Percentiles rank a stretch among this genome's conserved stretches.
Conservation (phyloP, 2,329 filamentous ascomycete genomes). For the Cadophora gregata region DNA sequence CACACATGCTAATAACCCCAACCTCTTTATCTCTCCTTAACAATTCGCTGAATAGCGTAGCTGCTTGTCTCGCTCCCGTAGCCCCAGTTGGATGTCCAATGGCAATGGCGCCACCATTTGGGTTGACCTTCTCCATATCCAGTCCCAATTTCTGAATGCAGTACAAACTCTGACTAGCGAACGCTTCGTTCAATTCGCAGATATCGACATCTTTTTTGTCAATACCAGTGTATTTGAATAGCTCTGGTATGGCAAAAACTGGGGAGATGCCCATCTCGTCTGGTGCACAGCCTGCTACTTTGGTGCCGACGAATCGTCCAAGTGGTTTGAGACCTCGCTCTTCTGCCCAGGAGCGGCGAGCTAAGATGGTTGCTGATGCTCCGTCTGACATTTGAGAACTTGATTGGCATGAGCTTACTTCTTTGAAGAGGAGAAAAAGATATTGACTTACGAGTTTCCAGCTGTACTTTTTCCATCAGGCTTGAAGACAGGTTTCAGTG, state of each 20-base stretch:
- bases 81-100: slow-evolving; percentile 59
- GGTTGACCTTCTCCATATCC: slow-evolving; percentile 55
- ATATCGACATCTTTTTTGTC: slow-evolving; percentile 64
- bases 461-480: slow-evolving; percentile 64
- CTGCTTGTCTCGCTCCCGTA: slow-evolving; percentile 56
- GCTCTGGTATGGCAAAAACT: slow-evolving; percentile 67
- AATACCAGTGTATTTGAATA: slow-evolving; percentile 63
- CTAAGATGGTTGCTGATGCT: slow-evolving; percentile 66
- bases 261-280: slow-evolving; percentile 75
- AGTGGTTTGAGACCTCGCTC: slow-evolving; percentile 66
- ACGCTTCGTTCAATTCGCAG: slow-evolving; percentile 70
- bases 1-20: slow-evolving; percentile 58
- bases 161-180: slow-evolving; percentile 43
- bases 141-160: slow-evolving; percentile 55
- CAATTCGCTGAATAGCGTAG: slow-evolving; percentile 56
- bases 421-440: neutral
- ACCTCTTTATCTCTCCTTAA: slow-evolving; percentile 53
- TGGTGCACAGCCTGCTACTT: slow-evolving; percentile 66
- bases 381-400: slow-evolving; percentile 68
- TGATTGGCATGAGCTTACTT: neutral
- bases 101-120: slow-evolving; percentile 60
- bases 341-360: slow-evolving; percentile 66
- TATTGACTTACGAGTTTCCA: slow-evolving; percentile 55
- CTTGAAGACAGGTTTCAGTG: slow-evolving; percentile 70
- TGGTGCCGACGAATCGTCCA: slow-evolving; percentile 68